Conservation (phyloP, 352 stramenopile genomes). For the Phytophthora parvispora region DNA sequence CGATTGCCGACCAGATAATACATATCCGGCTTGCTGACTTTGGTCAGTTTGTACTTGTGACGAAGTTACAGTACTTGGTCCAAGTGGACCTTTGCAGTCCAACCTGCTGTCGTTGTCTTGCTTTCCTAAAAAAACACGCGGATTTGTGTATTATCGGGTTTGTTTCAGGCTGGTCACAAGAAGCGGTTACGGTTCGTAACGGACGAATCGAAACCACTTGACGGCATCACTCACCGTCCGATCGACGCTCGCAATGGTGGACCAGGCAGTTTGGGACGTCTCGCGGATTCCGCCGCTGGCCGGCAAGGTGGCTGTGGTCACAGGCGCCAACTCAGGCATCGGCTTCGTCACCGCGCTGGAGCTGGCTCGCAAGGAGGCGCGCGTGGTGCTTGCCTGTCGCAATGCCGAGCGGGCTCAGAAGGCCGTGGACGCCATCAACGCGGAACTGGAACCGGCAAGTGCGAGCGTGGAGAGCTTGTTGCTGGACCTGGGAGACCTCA, state of each 20-base stretch:
- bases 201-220: too few species aligned
- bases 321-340: slow-evolving; percentile 89
- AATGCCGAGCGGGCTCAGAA: slow-evolving; percentile 39
- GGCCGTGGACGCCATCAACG: slow-evolving; percentile 37
- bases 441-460: slow-evolving; percentile 10
- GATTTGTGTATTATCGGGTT: too few species aligned
- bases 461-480: slow-evolving; percentile 47
- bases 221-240: too few species aligned
- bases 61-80: too few species aligned
- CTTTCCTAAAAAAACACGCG: too few species aligned
- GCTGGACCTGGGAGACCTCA: slow-evolving; percentile 56
- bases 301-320: slow-evolving; percentile 84
- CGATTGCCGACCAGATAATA: too few species aligned
- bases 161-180: too few species aligned
- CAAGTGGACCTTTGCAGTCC: too few species aligned
- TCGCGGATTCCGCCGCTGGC: slow-evolving; percentile 42
- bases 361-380: slow-evolving; percentile 63
- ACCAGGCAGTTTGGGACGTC: slow-evolving; percentile 16
- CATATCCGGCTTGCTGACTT: too few species aligned
- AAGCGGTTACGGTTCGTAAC: too few species aligned
- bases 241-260: neutral
- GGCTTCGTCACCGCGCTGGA: slow-evolving; percentile 77
- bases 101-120: too few species aligned
- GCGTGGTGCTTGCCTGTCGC: slow-evolving; percentile 90
- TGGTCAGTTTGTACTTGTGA: too few species aligned